Conservation (phyloP, 2,329 filamentous ascomycete species). For the Tympanopsis confertula region DNA sequence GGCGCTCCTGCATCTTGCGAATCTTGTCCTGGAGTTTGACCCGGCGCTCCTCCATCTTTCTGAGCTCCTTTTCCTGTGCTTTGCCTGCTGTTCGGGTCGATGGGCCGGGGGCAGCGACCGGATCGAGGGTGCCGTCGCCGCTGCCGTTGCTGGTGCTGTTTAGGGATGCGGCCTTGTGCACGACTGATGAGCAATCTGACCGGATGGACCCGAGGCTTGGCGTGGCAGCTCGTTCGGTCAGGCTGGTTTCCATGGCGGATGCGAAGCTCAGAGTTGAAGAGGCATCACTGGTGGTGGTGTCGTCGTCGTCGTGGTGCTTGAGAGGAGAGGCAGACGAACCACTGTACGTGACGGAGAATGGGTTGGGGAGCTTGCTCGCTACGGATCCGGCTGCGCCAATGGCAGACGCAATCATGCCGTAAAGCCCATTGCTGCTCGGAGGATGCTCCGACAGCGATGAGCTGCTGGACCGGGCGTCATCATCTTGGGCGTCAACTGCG, state of each 20-base stretch:
- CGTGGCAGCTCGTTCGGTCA: conserved; percentile 20
- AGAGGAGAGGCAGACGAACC: neutral
- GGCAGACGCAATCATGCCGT: conserved; percentile 39
- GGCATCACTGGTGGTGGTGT: conserved; percentile 24
- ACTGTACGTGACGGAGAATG: neutral
- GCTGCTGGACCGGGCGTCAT: neutral
- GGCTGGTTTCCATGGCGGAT: conserved; percentile 24
- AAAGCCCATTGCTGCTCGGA: conserved; percentile 31
- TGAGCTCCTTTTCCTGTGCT: conserved; percentile 50
- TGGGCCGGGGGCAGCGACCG: no score
- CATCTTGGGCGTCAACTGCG: neutral
- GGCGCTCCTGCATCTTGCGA: conserved; percentile 32
- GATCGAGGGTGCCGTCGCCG: neutral
- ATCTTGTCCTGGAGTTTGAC: conserved; percentile 53
- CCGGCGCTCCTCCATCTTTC: conserved; percentile 48
- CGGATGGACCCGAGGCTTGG: conserved; percentile 35
- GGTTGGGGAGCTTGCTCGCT: neutral
- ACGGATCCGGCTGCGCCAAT: conserved; percentile 29
- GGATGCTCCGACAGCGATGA: neutral
- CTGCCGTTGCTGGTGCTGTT: no score
- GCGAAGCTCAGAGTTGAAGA: conserved; percentile 36
- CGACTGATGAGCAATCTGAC: conserved; percentile 9
- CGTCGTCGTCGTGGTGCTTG: neutral
- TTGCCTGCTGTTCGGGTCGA: conserved; percentile 17
- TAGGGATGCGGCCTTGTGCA: neutral